phyloP scores from a whole-genome alignment of 305 asterid species.

The Plantago rigida region DNA sequence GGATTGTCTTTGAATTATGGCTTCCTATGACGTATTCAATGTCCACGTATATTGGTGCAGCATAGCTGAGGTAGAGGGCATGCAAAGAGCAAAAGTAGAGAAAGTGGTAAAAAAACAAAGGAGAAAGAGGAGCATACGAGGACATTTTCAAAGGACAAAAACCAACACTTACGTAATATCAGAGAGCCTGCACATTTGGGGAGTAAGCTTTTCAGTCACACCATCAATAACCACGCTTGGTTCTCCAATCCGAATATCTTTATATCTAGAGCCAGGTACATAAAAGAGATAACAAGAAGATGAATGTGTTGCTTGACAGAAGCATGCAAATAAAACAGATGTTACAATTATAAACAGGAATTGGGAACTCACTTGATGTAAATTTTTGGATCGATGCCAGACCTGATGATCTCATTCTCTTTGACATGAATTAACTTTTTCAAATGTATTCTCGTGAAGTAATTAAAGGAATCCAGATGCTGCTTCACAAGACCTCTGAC shows the following conservation, averaged over 20 bases:
- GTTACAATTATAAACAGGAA: neutral
- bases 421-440: constrained; percentile 60
- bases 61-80: constrained; percentile 47
- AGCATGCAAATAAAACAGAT: constrained; percentile 1
- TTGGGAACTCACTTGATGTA: constrained; percentile 38
- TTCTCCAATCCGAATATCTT: constrained; percentile 61
- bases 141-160: constrained; percentile 10
- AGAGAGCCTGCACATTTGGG: constrained; percentile 65
- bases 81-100: constrained; percentile 8
- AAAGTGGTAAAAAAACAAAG: constrained; percentile 3
- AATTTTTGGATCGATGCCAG: constrained; percentile 34
- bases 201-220: constrained; percentile 41
- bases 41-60: constrained; percentile 68
- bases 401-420: constrained; percentile 35
- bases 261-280: constrained; percentile 41
- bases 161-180: constrained; percentile 59
- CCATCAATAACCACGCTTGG: constrained; percentile 41
- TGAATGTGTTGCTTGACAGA: constrained; percentile 9
- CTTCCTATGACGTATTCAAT: constrained; percentile 44
- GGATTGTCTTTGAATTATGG: constrained; percentile 24
- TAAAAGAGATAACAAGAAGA: constrained; percentile 2
- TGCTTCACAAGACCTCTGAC: constrained; percentile 85
- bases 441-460: constrained; percentile 49
- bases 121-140: constrained; percentile 16
- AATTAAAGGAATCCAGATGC: constrained; percentile 82